Evolutionary conservation across 148 eudicot genomes (phyloP).

Genomic region (Diospyros kaki): DNA sequence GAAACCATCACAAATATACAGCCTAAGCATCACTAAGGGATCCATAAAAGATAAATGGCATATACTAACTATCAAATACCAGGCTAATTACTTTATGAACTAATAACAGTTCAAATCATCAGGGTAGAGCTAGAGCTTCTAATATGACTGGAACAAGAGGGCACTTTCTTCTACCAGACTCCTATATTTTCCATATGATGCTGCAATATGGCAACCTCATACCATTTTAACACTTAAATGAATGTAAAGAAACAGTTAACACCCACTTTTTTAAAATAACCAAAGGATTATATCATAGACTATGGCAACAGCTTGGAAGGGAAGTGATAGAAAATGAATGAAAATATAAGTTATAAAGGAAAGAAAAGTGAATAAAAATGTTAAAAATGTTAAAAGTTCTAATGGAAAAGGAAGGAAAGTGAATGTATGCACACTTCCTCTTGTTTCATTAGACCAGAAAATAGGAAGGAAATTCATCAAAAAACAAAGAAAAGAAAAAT

Average conservation of each 20-base stretch:
- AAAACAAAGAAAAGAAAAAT: too few species aligned
- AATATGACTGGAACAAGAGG: not conserved
- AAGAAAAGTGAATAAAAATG: too few species aligned
- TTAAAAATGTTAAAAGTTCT: too few species aligned
- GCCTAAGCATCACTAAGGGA: not conserved
- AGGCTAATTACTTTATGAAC: not conserved
- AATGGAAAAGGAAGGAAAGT: too few species aligned
- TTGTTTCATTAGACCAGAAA: too few species aligned
- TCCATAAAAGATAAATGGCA: not conserved
- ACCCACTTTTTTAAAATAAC: not conserved
- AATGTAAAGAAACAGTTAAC: not conserved
- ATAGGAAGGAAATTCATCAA: too few species aligned
- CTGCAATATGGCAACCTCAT: not conserved
- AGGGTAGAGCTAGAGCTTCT: constrained; percentile 2
- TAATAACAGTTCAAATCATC: not conserved
- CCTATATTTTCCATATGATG: not conserved
- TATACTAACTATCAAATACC: not conserved
- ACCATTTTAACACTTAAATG: not conserved
- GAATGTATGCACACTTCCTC: too few species aligned
- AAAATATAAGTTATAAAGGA: too few species aligned
- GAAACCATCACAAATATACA: not conserved
- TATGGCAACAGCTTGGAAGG: not conserved
- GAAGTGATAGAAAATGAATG: too few species aligned
- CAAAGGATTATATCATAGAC: not conserved
- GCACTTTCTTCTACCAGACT: not conserved